A percentile compares a stretch with the other conserved stretches of the same genome.
phyloP scores from a whole-genome alignment of 176 grass and related monocot genomes.

The Typha latifolia region DNA sequence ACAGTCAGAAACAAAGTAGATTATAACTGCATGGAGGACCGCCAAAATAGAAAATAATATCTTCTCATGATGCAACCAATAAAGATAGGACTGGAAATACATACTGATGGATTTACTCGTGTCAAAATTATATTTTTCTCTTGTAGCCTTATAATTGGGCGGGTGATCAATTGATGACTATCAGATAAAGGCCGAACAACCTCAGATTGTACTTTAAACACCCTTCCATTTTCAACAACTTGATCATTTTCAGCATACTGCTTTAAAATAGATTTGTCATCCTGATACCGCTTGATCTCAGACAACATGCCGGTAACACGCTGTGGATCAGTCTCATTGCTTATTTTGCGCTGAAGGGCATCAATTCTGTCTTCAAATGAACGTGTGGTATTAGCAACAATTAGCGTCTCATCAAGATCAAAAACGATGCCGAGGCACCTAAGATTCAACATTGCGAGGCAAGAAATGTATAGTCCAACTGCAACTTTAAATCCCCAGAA shows the following conservation, averaged over 20 bases:
- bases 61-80: not conserved
- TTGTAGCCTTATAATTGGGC: constrained; percentile 92
- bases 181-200: constrained; percentile 75
- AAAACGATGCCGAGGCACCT: constrained; percentile 90
- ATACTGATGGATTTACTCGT: constrained; percentile 88
- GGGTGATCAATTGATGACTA: constrained; percentile 73
- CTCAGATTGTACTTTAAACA: constrained; percentile 90
- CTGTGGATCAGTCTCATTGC: constrained; percentile 72
- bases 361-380: constrained; percentile 97
- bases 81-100: constrained; percentile 12
- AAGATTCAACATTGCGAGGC: constrained; percentile 86
- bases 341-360: constrained; percentile 80
- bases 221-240: constrained; percentile 73
- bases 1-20: no score
- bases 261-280: constrained; percentile 80
- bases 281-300: constrained; percentile 96
- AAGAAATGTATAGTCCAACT: constrained; percentile 65
- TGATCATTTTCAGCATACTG: constrained; percentile 93
- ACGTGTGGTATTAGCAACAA: constrained; percentile 78
- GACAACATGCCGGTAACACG: constrained; percentile 69
- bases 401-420: constrained; percentile 95
- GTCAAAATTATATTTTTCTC: constrained; percentile 88
- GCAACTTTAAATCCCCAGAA: constrained; percentile 91
- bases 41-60: not conserved
- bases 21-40: not conserved